These are phyloP conservation scores for Grosmannia serpens DNA, from an alignment of 2,329 filamentous ascomycete genomes.

Conservation along the genomic window DNA sequence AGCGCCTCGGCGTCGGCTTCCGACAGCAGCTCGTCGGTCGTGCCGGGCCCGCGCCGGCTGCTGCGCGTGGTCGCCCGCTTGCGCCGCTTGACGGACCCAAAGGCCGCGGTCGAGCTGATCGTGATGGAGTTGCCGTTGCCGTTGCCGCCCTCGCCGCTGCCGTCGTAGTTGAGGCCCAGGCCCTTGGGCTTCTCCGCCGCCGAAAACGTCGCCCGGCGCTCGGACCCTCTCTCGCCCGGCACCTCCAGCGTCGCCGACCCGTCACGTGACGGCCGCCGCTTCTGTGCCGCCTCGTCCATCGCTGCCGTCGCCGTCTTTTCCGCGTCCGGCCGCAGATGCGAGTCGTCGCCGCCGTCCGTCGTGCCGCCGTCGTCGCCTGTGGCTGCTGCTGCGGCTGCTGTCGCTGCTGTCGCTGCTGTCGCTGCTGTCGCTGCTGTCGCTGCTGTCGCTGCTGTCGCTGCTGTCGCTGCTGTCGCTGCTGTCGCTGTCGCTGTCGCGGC, in stretches of 20 bases:
- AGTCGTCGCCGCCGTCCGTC: conserved; percentile 2
- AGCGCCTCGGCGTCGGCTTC: conserved; percentile 71
- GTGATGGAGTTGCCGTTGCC: conserved; percentile 5
- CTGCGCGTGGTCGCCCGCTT: conserved; percentile 60
- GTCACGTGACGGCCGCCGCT: conserved; percentile 2
- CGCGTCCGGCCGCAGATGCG: conserved; percentile 14
- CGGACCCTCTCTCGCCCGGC: conserved; percentile 8
- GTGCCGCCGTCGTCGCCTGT: conserved; percentile 10
- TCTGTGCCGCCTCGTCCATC: conserved; percentile 18
- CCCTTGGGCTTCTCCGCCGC: conserved; percentile 29
- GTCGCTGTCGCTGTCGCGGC: conserved; percentile 16
- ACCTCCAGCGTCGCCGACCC: conserved; percentile 3
- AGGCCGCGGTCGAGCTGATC: conserved; percentile 12
- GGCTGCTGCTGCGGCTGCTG: neutral
- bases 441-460: too few relatives aligned
- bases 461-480: neutral
- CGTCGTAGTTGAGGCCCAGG: neutral
- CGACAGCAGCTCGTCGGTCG: conserved; percentile 63
- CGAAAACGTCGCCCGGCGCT: conserved; percentile 45
- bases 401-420: conserved; percentile 2
- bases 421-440: conserved; percentile 17
- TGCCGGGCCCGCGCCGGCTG: conserved; percentile 49
- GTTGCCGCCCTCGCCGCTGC: conserved; percentile 3
- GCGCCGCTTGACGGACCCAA: conserved; percentile 45
- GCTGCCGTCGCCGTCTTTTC: conserved; percentile 18